Base-by-base conservation (phyloP, 805 yeast species). In the Huiozyma sinensis region DNA sequence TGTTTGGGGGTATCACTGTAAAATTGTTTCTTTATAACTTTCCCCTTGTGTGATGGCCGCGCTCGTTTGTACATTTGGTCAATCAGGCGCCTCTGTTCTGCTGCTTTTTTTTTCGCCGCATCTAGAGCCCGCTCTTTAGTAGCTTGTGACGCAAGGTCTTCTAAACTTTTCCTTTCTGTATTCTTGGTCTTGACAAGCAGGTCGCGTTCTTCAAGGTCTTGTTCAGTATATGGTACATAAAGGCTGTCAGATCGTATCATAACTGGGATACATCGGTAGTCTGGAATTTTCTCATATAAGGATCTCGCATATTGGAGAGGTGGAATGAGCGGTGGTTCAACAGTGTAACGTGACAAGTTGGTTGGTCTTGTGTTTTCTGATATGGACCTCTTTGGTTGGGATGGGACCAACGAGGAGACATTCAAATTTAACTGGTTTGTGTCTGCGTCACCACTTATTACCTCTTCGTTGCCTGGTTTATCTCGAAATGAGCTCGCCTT, bases 221-320 rank as follows among this genome's bases (percentile, higher is more conserved):
- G 17, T 6, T 33, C 28, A 12, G 33, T 35, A 17, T 9, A 41
- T 30, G 44, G 44, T 6, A 9, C 8, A 28, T 41, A 41, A 30
- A 36, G 39, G 36, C 29, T 41, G 24, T 44, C 42, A 37, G 54
- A 55, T 40, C 51, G 56, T 17, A 57, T 46, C 40, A 52, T 53
- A 5, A 54, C 57, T 4, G 63, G 63, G 4, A 58, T 58, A 44
- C 61, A 57, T 36, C 52, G 55, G 49, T 54, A 58, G 7, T 55
- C 48, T 39, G 53, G 55, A 40, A 57, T 41, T 38, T 53, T 55
- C 28, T 58, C 60, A 43, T 58, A 58, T n/a, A 58, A 49, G 31
- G 55, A 51, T 41, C 55, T 55, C 4, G 63, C 62, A 45, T 57
- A 58, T 33, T 56, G 60, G 29, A 58, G 33, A 3, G 62, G 63